A percentile compares a stretch with the other conserved stretches of the same genome.
Evolutionary conservation across 768 basidiomycete genomes (phyloP).

Genomic region (Kwoniella europaea): DNA sequence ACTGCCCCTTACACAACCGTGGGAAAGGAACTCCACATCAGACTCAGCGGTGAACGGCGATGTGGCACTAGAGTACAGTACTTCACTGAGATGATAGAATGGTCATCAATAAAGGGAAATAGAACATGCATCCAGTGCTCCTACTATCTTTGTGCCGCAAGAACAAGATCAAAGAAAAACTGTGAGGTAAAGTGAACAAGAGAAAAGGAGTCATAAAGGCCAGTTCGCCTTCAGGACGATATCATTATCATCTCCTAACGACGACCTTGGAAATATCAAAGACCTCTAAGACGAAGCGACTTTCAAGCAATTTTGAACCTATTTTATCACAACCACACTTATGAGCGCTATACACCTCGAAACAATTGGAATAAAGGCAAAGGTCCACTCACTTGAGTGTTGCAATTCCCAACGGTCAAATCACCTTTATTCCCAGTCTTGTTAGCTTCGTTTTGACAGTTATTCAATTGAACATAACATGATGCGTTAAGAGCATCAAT

Average conservation of each 20-base stretch:
- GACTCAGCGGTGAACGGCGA: too few species aligned
- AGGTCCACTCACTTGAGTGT: conserved; percentile 25
- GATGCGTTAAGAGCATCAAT: conserved; percentile 28
- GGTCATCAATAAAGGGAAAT: neutral
- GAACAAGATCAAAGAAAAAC: too few species aligned
- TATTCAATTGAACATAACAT: conserved; percentile 38
- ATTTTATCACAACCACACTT: neutral
- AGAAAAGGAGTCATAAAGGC: too few species aligned
- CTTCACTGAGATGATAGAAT: neutral
- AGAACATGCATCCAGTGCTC: neutral
- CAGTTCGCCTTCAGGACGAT: too few species aligned
- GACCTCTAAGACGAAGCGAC: conserved; percentile 5
- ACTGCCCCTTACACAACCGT: neutral
- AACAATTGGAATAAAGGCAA: neutral
- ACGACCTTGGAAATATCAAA: neutral
- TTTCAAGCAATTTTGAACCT: conserved; percentile 22
- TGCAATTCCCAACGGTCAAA: conserved; percentile 34
- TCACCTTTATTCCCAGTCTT: conserved; percentile 25
- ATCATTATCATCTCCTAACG: too few species aligned
- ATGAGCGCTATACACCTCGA: too few species aligned
- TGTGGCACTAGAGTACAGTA: neutral
- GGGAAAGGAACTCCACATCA: neutral
- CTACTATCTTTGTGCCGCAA: neutral
- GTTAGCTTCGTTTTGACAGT: conserved; percentile 35
- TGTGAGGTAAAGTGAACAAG: too few species aligned